Percentiles rank a stretch among this genome's conserved stretches.
Evolutionary conservation across 805 yeast genomes (phyloP).

Genomic region (Torulaspora indica): DNA sequence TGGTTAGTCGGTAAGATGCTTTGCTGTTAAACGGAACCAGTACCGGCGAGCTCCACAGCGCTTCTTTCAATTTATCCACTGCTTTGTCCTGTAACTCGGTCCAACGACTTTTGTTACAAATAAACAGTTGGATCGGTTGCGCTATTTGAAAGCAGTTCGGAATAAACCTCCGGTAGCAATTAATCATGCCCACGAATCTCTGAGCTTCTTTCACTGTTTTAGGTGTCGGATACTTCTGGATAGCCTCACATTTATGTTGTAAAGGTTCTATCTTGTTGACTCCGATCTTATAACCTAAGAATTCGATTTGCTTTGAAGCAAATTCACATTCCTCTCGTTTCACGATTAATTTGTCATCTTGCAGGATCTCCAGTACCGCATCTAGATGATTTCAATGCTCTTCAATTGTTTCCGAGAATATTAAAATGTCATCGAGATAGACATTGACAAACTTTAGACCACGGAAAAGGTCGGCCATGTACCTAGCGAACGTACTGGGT

Average conservation of each 20-base stretch:
- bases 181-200: conserved; percentile 16
- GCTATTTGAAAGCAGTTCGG: conserved; percentile 11
- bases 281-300: conserved; percentile 12
- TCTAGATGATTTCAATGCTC: conserved; percentile 18
- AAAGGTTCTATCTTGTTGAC: conserved; percentile 12
- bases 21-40: conserved; percentile 2
- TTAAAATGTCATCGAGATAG: conserved; percentile 20
- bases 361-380: conserved; percentile 6
- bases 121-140: conserved; percentile 10
- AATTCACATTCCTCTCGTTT: conserved; percentile 18
- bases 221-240: conserved; percentile 8
- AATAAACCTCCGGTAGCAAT: conserved; percentile 18
- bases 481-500: conserved; percentile 18
- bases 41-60: conserved; percentile 3
- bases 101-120: conserved; percentile 2
- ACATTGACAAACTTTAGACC: conserved; percentile 9
- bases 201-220: conserved; percentile 15
- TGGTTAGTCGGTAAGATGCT: conserved; percentile 2
- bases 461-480: conserved; percentile 20
- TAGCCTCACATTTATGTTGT: conserved; percentile 17
- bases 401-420: conserved; percentile 5
- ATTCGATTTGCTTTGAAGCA: conserved; percentile 8
- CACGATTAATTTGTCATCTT: conserved; percentile 5
- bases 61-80: conserved; percentile 4
- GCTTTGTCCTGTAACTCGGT: conserved; percentile 3